Evolutionary conservation across 2,329 filamentous ascomycete species (phyloP), one percentile per base, ranked within the genome.

Genomic region (Sclerotinia sclerotiorum): DNA sequence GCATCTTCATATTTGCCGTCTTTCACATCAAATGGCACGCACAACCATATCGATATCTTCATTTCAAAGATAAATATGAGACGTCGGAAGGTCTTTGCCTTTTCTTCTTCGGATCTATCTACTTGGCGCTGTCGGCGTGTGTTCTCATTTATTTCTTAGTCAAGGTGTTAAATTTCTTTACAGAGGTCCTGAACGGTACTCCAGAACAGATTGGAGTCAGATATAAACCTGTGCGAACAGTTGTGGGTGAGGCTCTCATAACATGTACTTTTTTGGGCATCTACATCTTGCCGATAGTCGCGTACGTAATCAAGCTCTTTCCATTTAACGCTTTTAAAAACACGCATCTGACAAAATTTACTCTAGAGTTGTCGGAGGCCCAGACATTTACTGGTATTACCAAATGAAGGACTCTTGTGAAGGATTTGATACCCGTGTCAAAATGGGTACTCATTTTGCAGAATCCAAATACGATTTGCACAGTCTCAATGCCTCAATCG

Each of bases 361-460:
- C 10, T 13, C 19, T 46, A 67, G 72, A 24, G 62, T 70, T 42
- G 0, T n/a, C 2, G 46, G 3, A 19, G 70, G 70, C 3, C 61
- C 69, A 11, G 19, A 49, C 3, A 69, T 68, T 15, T n/a, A 27
- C 11, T 73, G 72, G 73, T 63, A 70, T 27, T 13, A 68, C 21
- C 55, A 71, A 21, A 73, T 74, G 71, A 70, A 67, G 39, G 44
- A 73, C 56, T 73, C 73, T 13, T 74, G 73, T 65, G 54, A 66
- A 32, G 70, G 69, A 1, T 68, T 70, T n/a, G 39, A 73, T 19
- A 71, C 63, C 5, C 67, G 72, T 32, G 57, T 72, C 15, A 15
- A n/a, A 10, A 73, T 74, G 71, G 57, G 71, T 57, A 57, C 10
- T 11, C 5, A 0, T 11, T 32, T 51, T 13, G 15, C 44, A 39